phyloP scores from a whole-genome alignment of 371 early-diverging fungal genomes.

The Polyrhizophydium stewartii region DNA sequence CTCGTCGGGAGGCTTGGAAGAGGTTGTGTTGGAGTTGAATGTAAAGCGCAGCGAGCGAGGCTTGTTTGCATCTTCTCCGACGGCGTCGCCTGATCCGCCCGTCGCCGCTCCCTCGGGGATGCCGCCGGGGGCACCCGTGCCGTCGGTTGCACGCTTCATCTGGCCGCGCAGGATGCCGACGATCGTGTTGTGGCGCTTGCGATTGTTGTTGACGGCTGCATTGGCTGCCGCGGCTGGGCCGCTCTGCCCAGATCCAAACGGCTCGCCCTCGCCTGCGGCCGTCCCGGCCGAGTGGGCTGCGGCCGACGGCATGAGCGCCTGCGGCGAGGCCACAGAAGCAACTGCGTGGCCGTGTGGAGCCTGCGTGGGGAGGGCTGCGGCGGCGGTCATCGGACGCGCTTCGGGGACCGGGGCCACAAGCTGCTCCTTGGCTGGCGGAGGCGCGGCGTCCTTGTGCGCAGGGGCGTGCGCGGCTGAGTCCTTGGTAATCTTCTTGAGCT shows the following conservation, averaged over 20 bases:
- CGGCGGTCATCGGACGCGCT: slow-evolving; percentile 3
- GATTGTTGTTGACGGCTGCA: slow-evolving; percentile 4
- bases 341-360: no score
- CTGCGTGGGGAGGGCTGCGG: neutral
- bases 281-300: neutral
- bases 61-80: slow-evolving; percentile 36
- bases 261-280: neutral
- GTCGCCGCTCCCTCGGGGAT: slow-evolving; percentile 7
- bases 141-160: slow-evolving; percentile 37
- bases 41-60: slow-evolving; percentile 57
- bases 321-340: neutral
- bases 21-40: slow-evolving; percentile 56
- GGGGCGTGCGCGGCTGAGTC: neutral
- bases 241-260: neutral
- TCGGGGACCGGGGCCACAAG: no score
- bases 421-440: neutral
- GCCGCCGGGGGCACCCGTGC: slow-evolving; percentile 26
- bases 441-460: neutral
- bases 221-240: neutral
- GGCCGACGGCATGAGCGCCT: neutral
- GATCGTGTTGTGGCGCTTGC: slow-evolving; percentile 49
- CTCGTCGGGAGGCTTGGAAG: slow-evolving; percentile 55
- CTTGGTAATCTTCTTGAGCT: slow-evolving; percentile 45
- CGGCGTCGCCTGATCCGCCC: neutral
- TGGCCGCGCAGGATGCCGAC: slow-evolving; percentile 44